phyloP scores from a whole-genome alignment of 306 rosid species.

The cucumber (Cucumis sativus) region DNA sequence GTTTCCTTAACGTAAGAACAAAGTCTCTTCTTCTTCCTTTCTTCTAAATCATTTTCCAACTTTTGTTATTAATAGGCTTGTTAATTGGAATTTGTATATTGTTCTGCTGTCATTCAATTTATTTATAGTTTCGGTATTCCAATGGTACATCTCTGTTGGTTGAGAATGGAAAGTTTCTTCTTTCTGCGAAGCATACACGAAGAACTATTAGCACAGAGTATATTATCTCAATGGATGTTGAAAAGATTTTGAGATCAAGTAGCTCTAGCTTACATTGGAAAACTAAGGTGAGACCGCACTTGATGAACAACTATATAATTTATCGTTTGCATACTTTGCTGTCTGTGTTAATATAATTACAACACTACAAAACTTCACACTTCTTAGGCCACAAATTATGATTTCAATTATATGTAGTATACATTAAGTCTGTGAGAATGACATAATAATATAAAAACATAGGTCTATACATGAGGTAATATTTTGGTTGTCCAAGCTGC shows the following conservation, averaged over 20 bases:
- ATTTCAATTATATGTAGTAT: too few species aligned
- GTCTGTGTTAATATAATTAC: background rate
- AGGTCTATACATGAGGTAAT: background rate
- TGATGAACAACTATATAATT: background rate
- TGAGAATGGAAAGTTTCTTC: conserved; percentile 92
- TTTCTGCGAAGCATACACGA: conserved; percentile 71
- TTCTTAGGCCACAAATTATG: background rate
- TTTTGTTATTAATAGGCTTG: background rate
- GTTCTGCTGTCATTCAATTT: background rate
- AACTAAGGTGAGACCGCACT: conserved; percentile 54
- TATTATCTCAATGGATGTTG: conserved; percentile 55
- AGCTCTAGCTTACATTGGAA: conserved; percentile 79
- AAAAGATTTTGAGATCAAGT: conserved; percentile 71
- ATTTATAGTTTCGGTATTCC: background rate
- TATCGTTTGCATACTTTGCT: background rate
- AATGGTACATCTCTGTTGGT: conserved; percentile 9
- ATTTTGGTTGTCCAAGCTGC: conserved; percentile 27
- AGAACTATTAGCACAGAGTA: conserved; percentile 84
- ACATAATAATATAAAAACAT: background rate
- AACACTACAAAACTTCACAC: background rate
- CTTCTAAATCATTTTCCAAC: too few species aligned
- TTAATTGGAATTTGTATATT: background rate
- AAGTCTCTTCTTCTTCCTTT: too few species aligned
- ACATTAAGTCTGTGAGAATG: background rate
- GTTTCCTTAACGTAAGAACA: too few species aligned